Conservation (phyloP, 345 rosid genomes). For the Populus ilicifolia region DNA sequence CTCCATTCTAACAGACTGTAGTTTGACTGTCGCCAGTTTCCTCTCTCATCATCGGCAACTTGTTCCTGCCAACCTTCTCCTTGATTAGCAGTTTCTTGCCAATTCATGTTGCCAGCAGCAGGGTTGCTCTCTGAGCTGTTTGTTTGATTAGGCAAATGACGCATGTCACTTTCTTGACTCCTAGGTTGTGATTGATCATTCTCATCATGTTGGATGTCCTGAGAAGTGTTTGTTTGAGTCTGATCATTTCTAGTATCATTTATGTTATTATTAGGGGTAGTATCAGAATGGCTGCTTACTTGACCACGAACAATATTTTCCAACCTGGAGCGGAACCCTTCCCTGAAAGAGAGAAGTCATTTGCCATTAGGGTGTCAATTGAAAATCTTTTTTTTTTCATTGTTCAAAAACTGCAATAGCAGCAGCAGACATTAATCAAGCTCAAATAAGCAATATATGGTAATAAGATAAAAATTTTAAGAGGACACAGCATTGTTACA, state of each 20-base stretch:
- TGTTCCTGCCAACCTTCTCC: conserved; percentile 48
- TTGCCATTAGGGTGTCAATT: background rate
- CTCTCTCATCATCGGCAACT: conserved; percentile 40
- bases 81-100: conserved; percentile 51
- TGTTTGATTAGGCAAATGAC: conserved; percentile 43
- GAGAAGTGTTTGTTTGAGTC: conserved; percentile 37
- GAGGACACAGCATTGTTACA: background rate
- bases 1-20: conserved; percentile 44
- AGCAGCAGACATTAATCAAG: background rate
- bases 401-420: background rate
- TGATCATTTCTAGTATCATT: conserved; percentile 41
- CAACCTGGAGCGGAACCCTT: conserved; percentile 77
- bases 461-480: background rate
- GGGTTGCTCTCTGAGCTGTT: conserved; percentile 36
- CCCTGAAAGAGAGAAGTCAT: conserved; percentile 44
- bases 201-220: conserved; percentile 38
- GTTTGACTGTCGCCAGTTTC: conserved; percentile 47
- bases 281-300: conserved; percentile 55
- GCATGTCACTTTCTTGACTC: conserved; percentile 38
- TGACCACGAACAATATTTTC: conserved; percentile 67
- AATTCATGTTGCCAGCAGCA: conserved; percentile 36
- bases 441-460: background rate
- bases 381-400: background rate
- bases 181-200: conserved; percentile 42
- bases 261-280: conserved; percentile 32